Conservation (phyloP, 768 basidiomycete genomes). For the Lactifluus subvellereus region DNA sequence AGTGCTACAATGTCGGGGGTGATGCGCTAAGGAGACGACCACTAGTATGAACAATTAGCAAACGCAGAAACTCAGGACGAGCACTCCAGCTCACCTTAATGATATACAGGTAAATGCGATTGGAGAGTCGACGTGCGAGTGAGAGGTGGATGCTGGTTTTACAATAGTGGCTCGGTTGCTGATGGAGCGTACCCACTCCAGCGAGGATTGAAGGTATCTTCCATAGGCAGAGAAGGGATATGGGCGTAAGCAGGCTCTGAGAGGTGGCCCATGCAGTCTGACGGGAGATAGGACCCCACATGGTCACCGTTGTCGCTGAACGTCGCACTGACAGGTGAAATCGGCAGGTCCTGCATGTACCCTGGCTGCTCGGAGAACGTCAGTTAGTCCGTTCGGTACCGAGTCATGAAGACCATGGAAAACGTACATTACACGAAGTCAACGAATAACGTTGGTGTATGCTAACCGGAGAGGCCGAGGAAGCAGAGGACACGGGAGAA, state of each 20-base stretch:
- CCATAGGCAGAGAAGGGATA: slow-evolving; percentile 12
- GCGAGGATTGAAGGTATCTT: slow-evolving; percentile 19
- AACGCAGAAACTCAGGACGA: not conserved
- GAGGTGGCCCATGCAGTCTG: slow-evolving; percentile 9
- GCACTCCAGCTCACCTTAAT: slow-evolving; percentile 13
- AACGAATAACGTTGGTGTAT: slow-evolving; percentile 19
- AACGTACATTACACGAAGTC: slow-evolving; percentile 19
- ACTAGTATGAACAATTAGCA: slow-evolving; percentile 3
- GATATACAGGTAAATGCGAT: slow-evolving; percentile 24
- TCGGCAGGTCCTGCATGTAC: slow-evolving; percentile 24
- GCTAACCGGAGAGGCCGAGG: slow-evolving; percentile 20
- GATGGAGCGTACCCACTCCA: slow-evolving; percentile 20
- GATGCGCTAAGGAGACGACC: slow-evolving; percentile 6
- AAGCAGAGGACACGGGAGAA: slow-evolving; percentile 15
- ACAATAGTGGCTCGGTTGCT: slow-evolving; percentile 13
- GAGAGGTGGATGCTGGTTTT: slow-evolving; percentile 6
- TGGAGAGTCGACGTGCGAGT: slow-evolving; percentile 8
- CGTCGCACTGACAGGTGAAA: slow-evolving; percentile 26
- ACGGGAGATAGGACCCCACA: slow-evolving; percentile 14
- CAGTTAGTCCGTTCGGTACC: slow-evolving; percentile 5
- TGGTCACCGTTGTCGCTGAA: slow-evolving; percentile 23
- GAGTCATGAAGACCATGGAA: not conserved
- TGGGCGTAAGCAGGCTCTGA: slow-evolving; percentile 14
- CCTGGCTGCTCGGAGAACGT: slow-evolving; percentile 16
- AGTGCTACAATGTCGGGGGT: slow-evolving; percentile 23